These are phyloP conservation scores for Davidsoniella australis DNA, from an alignment of 2,329 filamentous ascomycete species.

Conservation along the genomic window DNA sequence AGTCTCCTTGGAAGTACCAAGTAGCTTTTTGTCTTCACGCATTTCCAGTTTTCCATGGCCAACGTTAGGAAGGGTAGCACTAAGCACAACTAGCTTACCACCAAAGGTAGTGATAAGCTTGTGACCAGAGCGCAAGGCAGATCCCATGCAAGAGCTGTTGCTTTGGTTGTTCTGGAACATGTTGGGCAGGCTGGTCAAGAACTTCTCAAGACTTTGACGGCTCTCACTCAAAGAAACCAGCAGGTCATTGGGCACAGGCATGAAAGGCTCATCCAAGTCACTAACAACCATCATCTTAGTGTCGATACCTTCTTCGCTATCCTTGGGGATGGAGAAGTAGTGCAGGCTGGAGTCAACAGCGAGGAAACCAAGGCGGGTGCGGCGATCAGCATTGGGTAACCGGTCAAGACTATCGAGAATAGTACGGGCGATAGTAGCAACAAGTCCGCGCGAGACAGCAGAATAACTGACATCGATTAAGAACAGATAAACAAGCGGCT, in stretches of 20 bases:
- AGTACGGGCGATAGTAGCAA: constrained; percentile 82
- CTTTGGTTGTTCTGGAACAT: constrained; percentile 97
- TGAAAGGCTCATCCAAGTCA: constrained; percentile 88
- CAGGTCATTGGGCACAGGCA: constrained; percentile 83
- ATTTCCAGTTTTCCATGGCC: constrained; percentile 81
- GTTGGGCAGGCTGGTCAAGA: constrained; percentile 75
- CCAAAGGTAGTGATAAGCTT: constrained; percentile 89
- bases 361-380: constrained; percentile 86
- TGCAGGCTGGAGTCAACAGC: constrained; percentile 88
- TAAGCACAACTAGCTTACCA: constrained; percentile 86
- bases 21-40: constrained; percentile 87
- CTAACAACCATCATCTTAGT: constrained; percentile 87
- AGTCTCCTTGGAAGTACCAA: constrained; percentile 87
- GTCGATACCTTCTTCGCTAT: constrained; percentile 68
- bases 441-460: constrained; percentile 72
- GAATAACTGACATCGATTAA: constrained; percentile 87
- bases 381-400: constrained; percentile 93
- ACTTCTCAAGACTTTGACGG: constrained; percentile 77
- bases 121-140: constrained; percentile 79
- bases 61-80: constrained; percentile 74
- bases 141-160: constrained; percentile 83
- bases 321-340: constrained; percentile 88
- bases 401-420: constrained; percentile 89
- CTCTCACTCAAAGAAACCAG: constrained; percentile 79
- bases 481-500: constrained; percentile 90